These are phyloP conservation scores for Scleroderma bovista DNA, from an alignment of 768 basidiomycete species.

Conservation along the genomic window DNA sequence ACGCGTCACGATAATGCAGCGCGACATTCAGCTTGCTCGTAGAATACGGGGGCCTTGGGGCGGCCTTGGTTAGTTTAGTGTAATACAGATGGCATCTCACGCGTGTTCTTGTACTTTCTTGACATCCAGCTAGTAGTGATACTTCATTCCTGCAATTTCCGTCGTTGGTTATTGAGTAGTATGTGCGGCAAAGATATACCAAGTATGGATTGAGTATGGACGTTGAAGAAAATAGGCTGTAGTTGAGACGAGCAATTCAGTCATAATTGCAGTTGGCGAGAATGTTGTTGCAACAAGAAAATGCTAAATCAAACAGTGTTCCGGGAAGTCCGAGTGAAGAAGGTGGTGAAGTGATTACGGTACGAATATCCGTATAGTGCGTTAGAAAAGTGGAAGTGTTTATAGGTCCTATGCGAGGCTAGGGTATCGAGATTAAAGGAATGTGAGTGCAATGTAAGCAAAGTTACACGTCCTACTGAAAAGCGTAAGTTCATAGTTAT, in stretches of 20 bases:
- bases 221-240: no score
- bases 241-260: no score
- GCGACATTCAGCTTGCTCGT: conserved; percentile 93
- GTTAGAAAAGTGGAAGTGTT: background rate
- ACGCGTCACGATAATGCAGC: conserved; percentile 96
- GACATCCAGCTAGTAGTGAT: background rate
- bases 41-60: conserved; percentile 91
- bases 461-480: conserved; percentile 7
- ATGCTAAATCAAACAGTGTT: conserved; percentile 8
- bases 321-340: conserved; percentile 15
- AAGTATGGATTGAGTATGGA: no score
- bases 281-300: background rate
- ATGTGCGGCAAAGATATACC: no score
- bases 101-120: background rate
- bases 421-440: conserved; percentile 26
- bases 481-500: conserved; percentile 10
- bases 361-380: background rate
- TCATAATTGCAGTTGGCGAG: conserved; percentile 12
- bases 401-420: background rate
- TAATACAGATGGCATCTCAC: background rate
- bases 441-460: conserved; percentile 7
- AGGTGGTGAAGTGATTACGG: background rate
- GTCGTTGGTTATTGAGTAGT: no score
- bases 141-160: background rate
- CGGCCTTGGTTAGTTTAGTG: conserved; percentile 46